Evolutionary conservation across 108 stramenopile species (phyloP).

Genomic region (Cyclotella baltica): DNA sequence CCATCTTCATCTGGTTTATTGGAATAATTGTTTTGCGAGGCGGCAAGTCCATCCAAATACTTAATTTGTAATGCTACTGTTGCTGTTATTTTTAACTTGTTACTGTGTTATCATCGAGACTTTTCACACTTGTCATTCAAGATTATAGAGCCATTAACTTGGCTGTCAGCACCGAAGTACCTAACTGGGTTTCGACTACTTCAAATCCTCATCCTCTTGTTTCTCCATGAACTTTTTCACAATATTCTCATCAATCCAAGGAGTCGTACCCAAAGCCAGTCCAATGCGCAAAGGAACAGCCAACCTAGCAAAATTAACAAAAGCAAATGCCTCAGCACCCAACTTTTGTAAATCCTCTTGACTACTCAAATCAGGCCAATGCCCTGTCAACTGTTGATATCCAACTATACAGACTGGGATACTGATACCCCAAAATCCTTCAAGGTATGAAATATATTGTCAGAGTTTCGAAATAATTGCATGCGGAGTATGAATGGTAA

Average conservation of each 20-base stretch:
- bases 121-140: too few species aligned
- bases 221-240: conserved; percentile 67
- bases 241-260: conserved; percentile 81
- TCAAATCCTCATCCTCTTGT: not conserved
- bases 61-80: too few species aligned
- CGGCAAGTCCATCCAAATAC: too few species aligned
- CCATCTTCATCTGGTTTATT: too few species aligned
- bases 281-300: conserved; percentile 90
- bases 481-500: conserved; percentile 5
- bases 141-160: not conserved
- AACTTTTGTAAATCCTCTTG: conserved; percentile 78
- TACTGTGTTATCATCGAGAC: too few species aligned
- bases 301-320: conserved; percentile 91
- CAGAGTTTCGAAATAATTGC: conserved; percentile 14
- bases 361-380: conserved; percentile 83
- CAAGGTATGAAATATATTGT: not conserved
- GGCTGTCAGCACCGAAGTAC: too few species aligned
- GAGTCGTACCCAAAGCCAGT: conserved; percentile 77
- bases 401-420: conserved; percentile 79
- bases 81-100: too few species aligned
- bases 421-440: conserved; percentile 74
- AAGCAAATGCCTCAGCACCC: conserved; percentile 89
- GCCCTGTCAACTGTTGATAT: conserved; percentile 73
- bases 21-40: too few species aligned
- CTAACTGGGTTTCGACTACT: too few species aligned